Percentiles rank a stretch among this genome's conserved stretches.
Evolutionary conservation across 441 rosid genomes (phyloP).

Genomic region (Croton laevigatus): DNA sequence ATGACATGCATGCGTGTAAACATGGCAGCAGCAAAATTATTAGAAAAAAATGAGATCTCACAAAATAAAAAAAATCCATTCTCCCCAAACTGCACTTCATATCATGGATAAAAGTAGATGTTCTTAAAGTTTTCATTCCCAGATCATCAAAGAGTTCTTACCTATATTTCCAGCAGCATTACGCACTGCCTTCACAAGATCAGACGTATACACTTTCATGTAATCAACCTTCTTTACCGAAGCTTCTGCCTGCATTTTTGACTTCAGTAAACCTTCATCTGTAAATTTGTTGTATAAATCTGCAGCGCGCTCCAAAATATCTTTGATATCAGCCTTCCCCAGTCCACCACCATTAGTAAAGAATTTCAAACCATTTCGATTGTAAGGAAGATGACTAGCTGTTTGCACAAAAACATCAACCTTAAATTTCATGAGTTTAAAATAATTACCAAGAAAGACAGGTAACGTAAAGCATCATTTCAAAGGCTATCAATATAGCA

Average conservation of each 20-base stretch:
- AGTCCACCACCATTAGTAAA: constrained; percentile 94
- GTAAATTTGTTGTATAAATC: constrained; percentile 57
- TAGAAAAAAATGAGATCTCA: background rate
- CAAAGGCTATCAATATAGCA: background rate
- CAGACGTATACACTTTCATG: constrained; percentile 77
- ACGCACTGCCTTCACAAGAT: constrained; percentile 83
- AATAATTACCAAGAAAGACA: constrained; percentile 4
- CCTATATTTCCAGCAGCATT: constrained; percentile 87
- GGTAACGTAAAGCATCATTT: constrained; percentile 7
- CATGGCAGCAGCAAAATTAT: background rate
- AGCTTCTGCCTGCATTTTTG: constrained; percentile 37
- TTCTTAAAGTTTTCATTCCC: constrained; percentile 9
- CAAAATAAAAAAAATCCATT: background rate
- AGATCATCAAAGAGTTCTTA: constrained; percentile 29
- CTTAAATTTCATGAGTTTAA: constrained; percentile 20
- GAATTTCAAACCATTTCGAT: constrained; percentile 96
- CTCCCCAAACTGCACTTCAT: constrained; percentile 7
- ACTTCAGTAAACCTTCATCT: constrained; percentile 38
- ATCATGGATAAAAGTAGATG: background rate
- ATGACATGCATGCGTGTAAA: background rate
- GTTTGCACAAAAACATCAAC: constrained; percentile 35
- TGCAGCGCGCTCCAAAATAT: constrained; percentile 83
- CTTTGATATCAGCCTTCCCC: constrained; percentile 84
- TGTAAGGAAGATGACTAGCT: constrained; percentile 99
- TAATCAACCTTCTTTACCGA: constrained; percentile 69